Base-by-base conservation (phyloP, 352 stramenopile genomes). In the Globisporangium camurandrum region DNA sequence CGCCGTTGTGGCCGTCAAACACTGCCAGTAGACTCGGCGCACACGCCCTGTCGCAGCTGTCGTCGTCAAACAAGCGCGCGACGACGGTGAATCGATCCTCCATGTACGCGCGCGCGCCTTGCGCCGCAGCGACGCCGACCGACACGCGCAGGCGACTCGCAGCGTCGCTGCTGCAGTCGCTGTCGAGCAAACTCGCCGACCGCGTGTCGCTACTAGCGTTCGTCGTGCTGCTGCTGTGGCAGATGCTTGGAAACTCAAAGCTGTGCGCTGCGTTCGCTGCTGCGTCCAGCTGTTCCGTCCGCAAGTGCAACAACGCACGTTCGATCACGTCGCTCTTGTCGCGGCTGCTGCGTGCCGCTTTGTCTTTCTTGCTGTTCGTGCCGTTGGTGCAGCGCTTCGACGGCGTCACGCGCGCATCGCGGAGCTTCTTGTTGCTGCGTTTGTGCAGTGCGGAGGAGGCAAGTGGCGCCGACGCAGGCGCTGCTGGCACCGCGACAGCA, bases 1-100 rank as follows among this genome's bases (percentile, higher is more conserved):
- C 64, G 20, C 79, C 79, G 36, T 91, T 91, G 64, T 91, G 79
- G 24, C 79, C 79, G 45, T 91, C 79, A 39, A 79, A 91, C 17
- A 91, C 61, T 14, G 70, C 76, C 20, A 91, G 38, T 23, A 88
- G 55, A 44, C 69, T 85, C 17, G 73, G 67, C 23, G 69, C 75
- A 12, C 57, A 56, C 34, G 69, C 67, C 2, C 46, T 50, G 37
- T 84, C 62, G 17, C 69, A 59, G 36, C 69, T 49, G 38, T 63
- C 54, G 11, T 79, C 71, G 40, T 81, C 72, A 45, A 87, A 67
- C 33, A 91, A 52, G n/a, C 66, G 65, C 46, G 78, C 71, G 14
- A 76, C 59, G 4, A 88, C 71, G 8, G 76, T 81, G 45, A 75
- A 84, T 1, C 75, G 72, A 51, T 91, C 79, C 63, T 91, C 79